Evolutionary conservation across 306 rosid species (phyloP), one percentile per base, ranked within the genome.

Genomic region (Alnus rubra): DNA sequence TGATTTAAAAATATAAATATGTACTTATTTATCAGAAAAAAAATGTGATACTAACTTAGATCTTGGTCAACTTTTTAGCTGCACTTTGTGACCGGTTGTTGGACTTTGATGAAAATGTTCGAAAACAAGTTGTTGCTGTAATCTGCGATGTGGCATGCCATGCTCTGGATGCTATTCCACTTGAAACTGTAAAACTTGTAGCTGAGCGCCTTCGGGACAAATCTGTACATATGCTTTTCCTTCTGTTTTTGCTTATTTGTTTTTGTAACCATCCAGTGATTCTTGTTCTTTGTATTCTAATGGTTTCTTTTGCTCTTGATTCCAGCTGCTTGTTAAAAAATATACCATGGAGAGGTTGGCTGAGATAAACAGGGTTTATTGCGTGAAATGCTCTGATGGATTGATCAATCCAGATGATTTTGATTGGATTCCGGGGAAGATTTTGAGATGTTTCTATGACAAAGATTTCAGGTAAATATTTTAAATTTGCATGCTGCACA

Each of bases 131-230:
- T 84, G 99, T 93, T 84, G 88, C 93, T 84, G 99, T 96, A 78
- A 86, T 93, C 77, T 93, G 93, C 64, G 99, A 96, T 79, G 96
- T 96, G 76, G 92, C 92, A 18, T 91, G 97, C 74, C 92, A 86
- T 78, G 85, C 88, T 67, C 79, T 81, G 19, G 82, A 86, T 78
- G 93, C 96, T 45, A 79, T 91, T 87, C 92, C 93, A 4, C 86
- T 87, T 77, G 99, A 91, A 84, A 89, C 93, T 18, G 79, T 96
- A 81, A 91, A 93, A 85, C 96, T 93, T 82, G 93, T 96, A 79
- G 97, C 99, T 0, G 99, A 93, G 73, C 96, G 99, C 62, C 94
- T 96, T 78, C 97, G 98, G 74, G 99, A 96, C 84, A 96, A 91
- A 91, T 96, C 99, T 84, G 99, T 96, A 93, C 65, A 74, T 79